Conservation (phyloP, 164 flowering plant species). For the Magnolia kwangsiensis region DNA sequence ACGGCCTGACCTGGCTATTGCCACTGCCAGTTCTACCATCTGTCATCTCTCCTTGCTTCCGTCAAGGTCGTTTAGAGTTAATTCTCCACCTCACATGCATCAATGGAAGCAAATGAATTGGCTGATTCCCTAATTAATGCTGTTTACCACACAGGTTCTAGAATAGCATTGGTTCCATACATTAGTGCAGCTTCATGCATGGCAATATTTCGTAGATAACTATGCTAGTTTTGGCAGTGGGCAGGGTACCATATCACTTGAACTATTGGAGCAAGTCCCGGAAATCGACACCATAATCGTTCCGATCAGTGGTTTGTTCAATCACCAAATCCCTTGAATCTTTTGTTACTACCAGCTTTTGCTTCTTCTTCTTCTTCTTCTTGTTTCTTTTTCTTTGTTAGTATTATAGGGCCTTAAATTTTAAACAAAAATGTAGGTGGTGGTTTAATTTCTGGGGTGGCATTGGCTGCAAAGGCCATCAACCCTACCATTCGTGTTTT, state of each 20-base stretch:
- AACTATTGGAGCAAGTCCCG: slow-evolving; percentile 72
- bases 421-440: slow-evolving; percentile 53
- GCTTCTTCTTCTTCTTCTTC: background rate
- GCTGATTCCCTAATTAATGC: too few relatives aligned
- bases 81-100: too few relatives aligned
- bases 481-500: slow-evolving; percentile 71
- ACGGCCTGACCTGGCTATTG: too few relatives aligned
- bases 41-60: too few relatives aligned
- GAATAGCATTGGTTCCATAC: too few relatives aligned
- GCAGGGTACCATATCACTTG: slow-evolving; percentile 82
- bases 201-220: too few relatives aligned
- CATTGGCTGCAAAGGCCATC: slow-evolving; percentile 85
- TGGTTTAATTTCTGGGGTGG: slow-evolving; percentile 87
- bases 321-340: background rate
- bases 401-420: slow-evolving; percentile 1
- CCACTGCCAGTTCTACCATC: too few relatives aligned
- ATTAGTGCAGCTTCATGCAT: too few relatives aligned
- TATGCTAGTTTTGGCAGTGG: slow-evolving; percentile 41
- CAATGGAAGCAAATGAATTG: too few relatives aligned
- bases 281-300: slow-evolving; percentile 72
- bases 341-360: background rate
- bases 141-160: too few relatives aligned
- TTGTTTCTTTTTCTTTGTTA: background rate
- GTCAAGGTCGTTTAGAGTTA: too few relatives aligned
- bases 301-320: slow-evolving; percentile 77